Evolutionary conservation across 257 asterid genomes (phyloP), one percentile per base, ranked within the genome.

Genomic region (Forsythia suspensa): DNA sequence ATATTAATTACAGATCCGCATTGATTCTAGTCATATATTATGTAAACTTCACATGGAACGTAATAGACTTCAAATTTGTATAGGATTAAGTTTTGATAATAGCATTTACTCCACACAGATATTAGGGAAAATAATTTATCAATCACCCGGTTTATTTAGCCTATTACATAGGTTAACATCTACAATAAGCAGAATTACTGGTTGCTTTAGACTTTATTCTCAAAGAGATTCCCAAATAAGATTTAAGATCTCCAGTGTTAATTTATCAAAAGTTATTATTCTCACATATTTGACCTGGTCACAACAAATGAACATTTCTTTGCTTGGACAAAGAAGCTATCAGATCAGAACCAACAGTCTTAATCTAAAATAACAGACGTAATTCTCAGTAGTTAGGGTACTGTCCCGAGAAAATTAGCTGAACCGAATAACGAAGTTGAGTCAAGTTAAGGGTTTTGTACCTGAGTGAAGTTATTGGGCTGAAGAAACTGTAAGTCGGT

Each of bases 161-260:
- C 59, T 51, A 29, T 57, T 42, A 78, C 15, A 71, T 20, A 71
- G 51, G 72, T 43, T 42, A 29, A 42, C 59, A 38, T 76, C 51
- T 67, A 59, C 59, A 63, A 67, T 74, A 59, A 81, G 69, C 81
- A 61, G 77, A 73, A 73, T 52, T 52, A 36, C 70, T 7, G 55
- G 10, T 78, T 43, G 29, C 66, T 20, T 67, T 57, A 66, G 24
- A 81, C 71, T 5, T 71, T 71, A 29, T 36, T n/a, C 68, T 21
- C 42, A 59, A 77, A n/a, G n/a, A 66, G 81, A 77, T 72, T 48
- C 73, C 44, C 34, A 34, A 52, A n/a, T n/a, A 71, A 24, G 11
- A 71, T 11, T n/a, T n/a, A n/a, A 20, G 66, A n/a, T n/a, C n/a
- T n/a, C 66, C 13, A n/a, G 1, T 1, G 11, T 21, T 59, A 6